Conservation (phyloP, 108 stramenopile genomes). For the Seminavis robusta region DNA sequence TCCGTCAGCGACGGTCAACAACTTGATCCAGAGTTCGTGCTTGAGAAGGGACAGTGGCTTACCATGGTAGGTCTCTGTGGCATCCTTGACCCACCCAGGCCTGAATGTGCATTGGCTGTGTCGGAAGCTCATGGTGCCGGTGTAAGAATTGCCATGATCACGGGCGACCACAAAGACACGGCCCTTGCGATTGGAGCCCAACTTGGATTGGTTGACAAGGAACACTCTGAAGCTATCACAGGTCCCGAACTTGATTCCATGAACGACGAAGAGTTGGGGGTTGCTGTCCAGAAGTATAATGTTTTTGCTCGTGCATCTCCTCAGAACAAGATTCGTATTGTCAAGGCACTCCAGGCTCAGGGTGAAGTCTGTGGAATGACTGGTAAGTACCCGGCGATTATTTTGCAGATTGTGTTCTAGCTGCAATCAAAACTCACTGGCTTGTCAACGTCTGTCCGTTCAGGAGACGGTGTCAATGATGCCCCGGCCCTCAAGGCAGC, state of each 20-base stretch:
- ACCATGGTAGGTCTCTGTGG: slow-evolving; percentile 91
- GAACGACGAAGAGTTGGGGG: slow-evolving; percentile 62
- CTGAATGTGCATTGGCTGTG: slow-evolving; percentile 84
- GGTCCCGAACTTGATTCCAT: slow-evolving; percentile 83
- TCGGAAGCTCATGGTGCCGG: slow-evolving; percentile 80
- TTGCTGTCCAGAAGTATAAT: slow-evolving; percentile 68
- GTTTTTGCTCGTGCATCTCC: slow-evolving; percentile 90
- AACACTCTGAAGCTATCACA: slow-evolving; percentile 59
- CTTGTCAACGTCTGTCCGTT: too few species aligned
- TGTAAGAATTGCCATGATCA: slow-evolving; percentile 96
- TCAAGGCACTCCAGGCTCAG: slow-evolving; percentile 86
- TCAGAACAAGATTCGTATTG: slow-evolving; percentile 87
- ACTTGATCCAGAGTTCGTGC: slow-evolving; percentile 71
- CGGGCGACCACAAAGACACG: slow-evolving; percentile 93
- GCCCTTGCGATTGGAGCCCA: slow-evolving; percentile 76
- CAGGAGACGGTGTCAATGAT: slow-evolving; percentile 99
- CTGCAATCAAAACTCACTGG: too few species aligned
- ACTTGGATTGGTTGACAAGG: slow-evolving; percentile 81
- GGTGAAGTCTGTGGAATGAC: slow-evolving; percentile 95
- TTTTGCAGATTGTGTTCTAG: too few species aligned
- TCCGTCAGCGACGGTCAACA: slow-evolving; percentile 53
- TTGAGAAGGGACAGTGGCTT: slow-evolving; percentile 54
- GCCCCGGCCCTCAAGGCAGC: slow-evolving; percentile 97
- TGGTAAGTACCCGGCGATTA: too few species aligned
- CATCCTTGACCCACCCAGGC: slow-evolving; percentile 93